Conservation (phyloP, 441 rosid genomes). For the Erodium moschatum region DNA sequence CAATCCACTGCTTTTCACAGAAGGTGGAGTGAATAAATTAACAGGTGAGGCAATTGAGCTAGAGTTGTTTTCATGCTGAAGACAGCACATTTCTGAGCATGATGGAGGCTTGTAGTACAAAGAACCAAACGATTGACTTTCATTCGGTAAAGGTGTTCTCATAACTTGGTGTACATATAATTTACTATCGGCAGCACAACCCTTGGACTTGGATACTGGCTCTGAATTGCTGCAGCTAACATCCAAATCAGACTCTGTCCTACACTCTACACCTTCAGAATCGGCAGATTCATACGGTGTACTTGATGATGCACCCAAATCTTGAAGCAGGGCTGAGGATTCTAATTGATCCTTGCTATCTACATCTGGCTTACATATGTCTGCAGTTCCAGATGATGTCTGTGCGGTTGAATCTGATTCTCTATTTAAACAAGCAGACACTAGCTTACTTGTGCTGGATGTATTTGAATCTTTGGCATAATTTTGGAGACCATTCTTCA, state of each 20-base stretch:
- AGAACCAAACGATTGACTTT: constrained; percentile 42
- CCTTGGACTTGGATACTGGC: not conserved
- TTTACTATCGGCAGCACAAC: not conserved
- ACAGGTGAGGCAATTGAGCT: constrained; percentile 50
- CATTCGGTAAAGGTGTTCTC: constrained; percentile 27
- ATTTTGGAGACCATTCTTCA: constrained; percentile 38
- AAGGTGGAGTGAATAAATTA: constrained; percentile 77
- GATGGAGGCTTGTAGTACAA: constrained; percentile 36
- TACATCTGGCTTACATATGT: constrained; percentile 36
- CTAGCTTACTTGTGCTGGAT: constrained; percentile 24
- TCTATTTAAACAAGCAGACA: constrained; percentile 29
- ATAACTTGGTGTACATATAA: constrained; percentile 15
- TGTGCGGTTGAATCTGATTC: constrained; percentile 45
- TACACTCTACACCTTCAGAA: constrained; percentile 43
- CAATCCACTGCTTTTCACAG: constrained; percentile 38
- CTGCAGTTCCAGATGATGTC: constrained; percentile 43
- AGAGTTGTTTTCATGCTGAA: constrained; percentile 32
- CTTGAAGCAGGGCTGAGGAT: constrained; percentile 30
- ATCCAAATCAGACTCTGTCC: constrained; percentile 9
- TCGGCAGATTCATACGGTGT: constrained; percentile 34
- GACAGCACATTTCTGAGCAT: constrained; percentile 19
- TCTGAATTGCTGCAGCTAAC: constrained; percentile 10
- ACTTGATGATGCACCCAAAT: not conserved
- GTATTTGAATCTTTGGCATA: constrained; percentile 31
- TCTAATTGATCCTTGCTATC: constrained; percentile 43